These are phyloP conservation scores for Globisporangium carolinianum DNA, from an alignment of 352 stramenopile species.

Conservation along the genomic window DNA sequence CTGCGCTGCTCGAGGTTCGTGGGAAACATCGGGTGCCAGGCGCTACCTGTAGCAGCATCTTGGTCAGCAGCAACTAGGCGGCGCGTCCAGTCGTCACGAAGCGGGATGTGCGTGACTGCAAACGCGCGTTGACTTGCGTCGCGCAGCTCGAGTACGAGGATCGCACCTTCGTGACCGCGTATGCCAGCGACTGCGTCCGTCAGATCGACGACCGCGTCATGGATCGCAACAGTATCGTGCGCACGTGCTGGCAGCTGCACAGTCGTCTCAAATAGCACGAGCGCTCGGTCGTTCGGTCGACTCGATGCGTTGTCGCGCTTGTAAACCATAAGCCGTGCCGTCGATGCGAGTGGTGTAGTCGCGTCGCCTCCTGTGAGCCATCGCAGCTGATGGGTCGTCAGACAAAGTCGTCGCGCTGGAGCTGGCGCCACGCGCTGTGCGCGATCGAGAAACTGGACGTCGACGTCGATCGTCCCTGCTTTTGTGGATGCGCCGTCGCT, in stretches of 20 bases:
- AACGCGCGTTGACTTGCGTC: slow-evolving; percentile 14
- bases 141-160: slow-evolving; percentile 20
- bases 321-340: neutral
- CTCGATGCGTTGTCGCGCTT: neutral
- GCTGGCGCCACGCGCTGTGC: neutral
- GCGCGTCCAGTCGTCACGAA: slow-evolving; percentile 24
- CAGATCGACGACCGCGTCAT: slow-evolving; percentile 14
- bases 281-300: neutral
- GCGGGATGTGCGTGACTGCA: slow-evolving; percentile 22
- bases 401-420: slow-evolving; percentile 13
- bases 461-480: slow-evolving; percentile 19
- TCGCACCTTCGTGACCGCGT: slow-evolving; percentile 1
- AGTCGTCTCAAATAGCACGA: slow-evolving; percentile 1
- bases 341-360: neutral
- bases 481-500: neutral
- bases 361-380: neutral
- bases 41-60: neutral
- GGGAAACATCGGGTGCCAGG: too few species aligned
- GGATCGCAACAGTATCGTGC: slow-evolving; percentile 7
- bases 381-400: slow-evolving; percentile 16
- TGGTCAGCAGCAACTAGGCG: slow-evolving; percentile 7
- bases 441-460: slow-evolving; percentile 25
- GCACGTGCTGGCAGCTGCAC: neutral
- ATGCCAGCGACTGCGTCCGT: slow-evolving; percentile 7
- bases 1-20: too few species aligned